phyloP scores from a whole-genome alignment of 352 stramenopile genomes.

The Globisporangium yorkense region DNA sequence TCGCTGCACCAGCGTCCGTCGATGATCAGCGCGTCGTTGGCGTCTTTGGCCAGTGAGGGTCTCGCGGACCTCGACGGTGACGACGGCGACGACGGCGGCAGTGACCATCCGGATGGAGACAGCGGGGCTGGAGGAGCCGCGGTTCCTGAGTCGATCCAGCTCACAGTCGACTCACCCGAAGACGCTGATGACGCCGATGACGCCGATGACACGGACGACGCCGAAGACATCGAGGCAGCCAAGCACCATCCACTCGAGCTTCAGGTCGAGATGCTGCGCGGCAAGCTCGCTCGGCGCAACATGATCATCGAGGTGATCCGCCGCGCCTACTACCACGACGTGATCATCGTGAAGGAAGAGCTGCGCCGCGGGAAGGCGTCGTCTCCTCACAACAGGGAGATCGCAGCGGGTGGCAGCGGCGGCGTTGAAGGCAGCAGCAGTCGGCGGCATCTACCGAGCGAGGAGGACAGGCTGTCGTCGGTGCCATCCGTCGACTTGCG shows the following conservation, averaged over 20 bases:
- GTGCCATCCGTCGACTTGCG: slow-evolving; percentile 72
- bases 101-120: not conserved
- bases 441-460: not conserved
- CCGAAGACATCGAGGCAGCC: slow-evolving; percentile 25
- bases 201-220: slow-evolving; percentile 4
- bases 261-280: slow-evolving; percentile 62
- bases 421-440: not conserved
- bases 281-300: slow-evolving; percentile 63
- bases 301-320: slow-evolving; percentile 70
- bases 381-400: not conserved
- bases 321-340: slow-evolving; percentile 73
- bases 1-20: slow-evolving; percentile 2
- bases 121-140: not conserved
- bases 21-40: slow-evolving; percentile 10
- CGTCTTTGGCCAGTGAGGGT: slow-evolving; percentile 1
- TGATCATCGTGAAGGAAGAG: slow-evolving; percentile 82
- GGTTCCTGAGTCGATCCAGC: not conserved
- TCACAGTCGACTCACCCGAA: slow-evolving; percentile 10
- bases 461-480: slow-evolving; percentile 39
- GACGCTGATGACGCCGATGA: not conserved
- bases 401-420: slow-evolving; percentile 1
- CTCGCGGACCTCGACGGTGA: not conserved
- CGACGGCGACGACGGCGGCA: not conserved
- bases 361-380: slow-evolving; percentile 28
- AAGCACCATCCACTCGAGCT: slow-evolving; percentile 29